These are phyloP conservation scores for Dalbergia oliveri DNA, from an alignment of 306 rosid species.

Conservation along the genomic window DNA sequence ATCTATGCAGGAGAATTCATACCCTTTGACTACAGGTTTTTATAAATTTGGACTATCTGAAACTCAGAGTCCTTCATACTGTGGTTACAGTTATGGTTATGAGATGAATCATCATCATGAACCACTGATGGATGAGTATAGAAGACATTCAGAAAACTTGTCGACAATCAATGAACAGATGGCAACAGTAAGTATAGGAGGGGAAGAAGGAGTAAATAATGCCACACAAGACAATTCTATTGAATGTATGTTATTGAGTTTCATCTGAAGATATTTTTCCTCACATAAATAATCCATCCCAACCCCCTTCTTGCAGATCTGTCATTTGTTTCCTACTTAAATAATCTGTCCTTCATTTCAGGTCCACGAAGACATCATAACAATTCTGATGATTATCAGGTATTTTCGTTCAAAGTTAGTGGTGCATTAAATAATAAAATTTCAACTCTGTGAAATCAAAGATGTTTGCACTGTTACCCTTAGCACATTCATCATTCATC, in stretches of 20 bases:
- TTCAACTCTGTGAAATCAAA: background rate
- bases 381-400: constrained; percentile 86
- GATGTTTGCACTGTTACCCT: constrained; percentile 33
- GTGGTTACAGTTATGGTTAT: constrained; percentile 62
- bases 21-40: constrained; percentile 69
- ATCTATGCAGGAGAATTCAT: constrained; percentile 72
- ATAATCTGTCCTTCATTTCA: constrained; percentile 51
- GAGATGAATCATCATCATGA: constrained; percentile 66
- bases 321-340: constrained; percentile 29
- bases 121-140: constrained; percentile 61
- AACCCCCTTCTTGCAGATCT: background rate
- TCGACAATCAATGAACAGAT: constrained; percentile 59
- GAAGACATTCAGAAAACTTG: constrained; percentile 68
- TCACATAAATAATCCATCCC: background rate
- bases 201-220: constrained; percentile 64
- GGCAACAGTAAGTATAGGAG: constrained; percentile 61
- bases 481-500: constrained; percentile 37
- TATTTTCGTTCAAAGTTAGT: constrained; percentile 51
- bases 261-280: constrained; percentile 33
- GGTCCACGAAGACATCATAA: constrained; percentile 85
- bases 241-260: constrained; percentile 72
- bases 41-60: constrained; percentile 85
- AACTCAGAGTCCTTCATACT: constrained; percentile 69
- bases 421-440: constrained; percentile 37
- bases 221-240: constrained; percentile 59